Percentiles rank a stretch among this genome's conserved stretches.
phyloP scores from a whole-genome alignment of 2,329 filamentous ascomycete genomes.

The Curvularia spicifera region DNA sequence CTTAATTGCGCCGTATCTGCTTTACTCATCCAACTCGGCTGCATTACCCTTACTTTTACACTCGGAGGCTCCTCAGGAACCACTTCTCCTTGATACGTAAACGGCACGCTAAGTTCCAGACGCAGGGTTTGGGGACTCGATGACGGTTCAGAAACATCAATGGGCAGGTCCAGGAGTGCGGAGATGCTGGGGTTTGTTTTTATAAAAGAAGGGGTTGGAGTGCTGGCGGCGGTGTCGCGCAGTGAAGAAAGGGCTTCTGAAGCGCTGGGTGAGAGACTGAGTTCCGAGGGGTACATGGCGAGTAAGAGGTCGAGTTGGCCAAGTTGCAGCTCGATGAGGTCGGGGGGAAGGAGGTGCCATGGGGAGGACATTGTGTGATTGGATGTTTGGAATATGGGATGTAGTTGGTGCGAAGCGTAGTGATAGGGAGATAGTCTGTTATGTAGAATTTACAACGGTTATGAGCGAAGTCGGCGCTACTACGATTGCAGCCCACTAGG shows the following conservation, averaged over 20 bases:
- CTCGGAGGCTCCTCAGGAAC: slow-evolving; percentile 27
- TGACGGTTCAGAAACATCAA: slow-evolving; percentile 4
- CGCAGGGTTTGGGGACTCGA: slow-evolving; percentile 7
- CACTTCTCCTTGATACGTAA: slow-evolving; percentile 16
- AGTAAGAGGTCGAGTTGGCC: slow-evolving; percentile 38
- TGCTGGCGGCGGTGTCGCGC: slow-evolving; percentile 7
- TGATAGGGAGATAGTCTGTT: neutral
- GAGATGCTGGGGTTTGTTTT: slow-evolving; percentile 18
- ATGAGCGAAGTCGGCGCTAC: slow-evolving; percentile 10
- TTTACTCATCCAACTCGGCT: slow-evolving; percentile 35
- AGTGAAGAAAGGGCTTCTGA: slow-evolving; percentile 19
- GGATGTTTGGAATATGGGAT: too few species aligned
- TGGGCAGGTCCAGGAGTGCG: slow-evolving; percentile 20
- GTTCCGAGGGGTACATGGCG: slow-evolving; percentile 39
- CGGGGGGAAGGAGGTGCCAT: slow-evolving; percentile 31
- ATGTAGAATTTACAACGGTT: neutral
- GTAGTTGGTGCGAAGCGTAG: neutral
- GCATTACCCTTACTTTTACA: slow-evolving; percentile 31
- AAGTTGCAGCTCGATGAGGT: slow-evolving; percentile 37
- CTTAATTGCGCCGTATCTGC: slow-evolving; percentile 28
- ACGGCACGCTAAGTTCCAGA: slow-evolving; percentile 31
- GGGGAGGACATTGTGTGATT: neutral
- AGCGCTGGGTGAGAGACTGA: slow-evolving; percentile 19
- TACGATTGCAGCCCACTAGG: neutral
- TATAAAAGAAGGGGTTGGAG: neutral